Conservation (phyloP, 2,329 filamentous ascomycete genomes). For the Monilinia vaccinii-corymbosi region DNA sequence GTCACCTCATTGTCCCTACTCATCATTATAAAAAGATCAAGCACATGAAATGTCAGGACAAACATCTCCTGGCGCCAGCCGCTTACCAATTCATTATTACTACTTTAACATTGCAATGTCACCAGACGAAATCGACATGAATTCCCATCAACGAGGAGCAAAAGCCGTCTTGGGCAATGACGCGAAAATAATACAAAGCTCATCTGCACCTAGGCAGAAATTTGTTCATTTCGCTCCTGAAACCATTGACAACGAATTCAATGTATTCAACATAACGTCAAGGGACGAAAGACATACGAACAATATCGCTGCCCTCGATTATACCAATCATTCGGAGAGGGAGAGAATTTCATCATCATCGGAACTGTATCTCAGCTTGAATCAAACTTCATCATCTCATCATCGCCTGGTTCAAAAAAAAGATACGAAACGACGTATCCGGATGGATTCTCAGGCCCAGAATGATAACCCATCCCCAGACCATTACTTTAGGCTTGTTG, state of each 20-base stretch:
- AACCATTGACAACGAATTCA: slow-evolving; percentile 14
- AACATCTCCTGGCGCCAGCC: slow-evolving; percentile 4
- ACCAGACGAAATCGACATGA: neutral
- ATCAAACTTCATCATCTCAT: neutral
- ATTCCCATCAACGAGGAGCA: neutral
- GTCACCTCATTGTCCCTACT: neutral
- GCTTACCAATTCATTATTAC: neutral
- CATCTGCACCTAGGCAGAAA: neutral
- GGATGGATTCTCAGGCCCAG: neutral
- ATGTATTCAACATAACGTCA: neutral
- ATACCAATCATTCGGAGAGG: neutral
- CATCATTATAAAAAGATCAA: neutral
- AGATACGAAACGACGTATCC: neutral
- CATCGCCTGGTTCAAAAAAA: neutral
- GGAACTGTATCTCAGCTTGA: neutral
- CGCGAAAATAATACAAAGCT: neutral
- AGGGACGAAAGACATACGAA: neutral
- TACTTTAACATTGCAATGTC: neutral
- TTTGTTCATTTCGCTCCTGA: slow-evolving; percentile 16
- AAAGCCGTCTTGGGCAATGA: neutral
- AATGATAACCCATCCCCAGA: neutral
- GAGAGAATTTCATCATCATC: neutral
- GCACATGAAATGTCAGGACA: neutral
- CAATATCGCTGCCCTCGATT: neutral
- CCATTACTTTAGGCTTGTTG: neutral